phyloP scores from a whole-genome alignment of 2,329 filamentous ascomycete genomes.

The Epichloe coenophiala region DNA sequence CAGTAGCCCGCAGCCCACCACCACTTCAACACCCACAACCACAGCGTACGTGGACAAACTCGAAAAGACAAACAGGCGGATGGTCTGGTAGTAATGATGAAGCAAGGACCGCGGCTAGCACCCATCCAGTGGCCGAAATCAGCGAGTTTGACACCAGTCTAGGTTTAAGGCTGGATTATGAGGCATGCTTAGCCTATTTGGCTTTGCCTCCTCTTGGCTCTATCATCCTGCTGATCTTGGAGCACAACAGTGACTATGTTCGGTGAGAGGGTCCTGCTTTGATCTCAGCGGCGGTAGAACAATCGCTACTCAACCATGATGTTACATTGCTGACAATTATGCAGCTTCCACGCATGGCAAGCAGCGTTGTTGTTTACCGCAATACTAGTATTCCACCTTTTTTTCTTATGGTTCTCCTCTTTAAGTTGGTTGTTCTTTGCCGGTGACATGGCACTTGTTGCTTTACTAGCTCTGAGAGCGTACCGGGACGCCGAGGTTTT shows the following conservation, averaged over 20 bases:
- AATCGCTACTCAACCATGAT: neutral
- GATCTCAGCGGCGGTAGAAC: neutral
- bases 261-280: conserved; percentile 38
- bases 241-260: conserved; percentile 95
- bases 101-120: conserved; percentile 18
- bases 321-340: conserved; percentile 9
- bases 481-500: conserved; percentile 68
- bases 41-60: conserved; percentile 37
- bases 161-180: conserved; percentile 73
- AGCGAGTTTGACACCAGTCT: conserved; percentile 86
- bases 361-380: conserved; percentile 69
- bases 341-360: conserved; percentile 93
- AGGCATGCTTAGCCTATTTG: conserved; percentile 82
- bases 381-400: conserved; percentile 62
- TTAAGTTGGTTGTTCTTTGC: conserved; percentile 75
- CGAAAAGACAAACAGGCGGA: conserved; percentile 24
- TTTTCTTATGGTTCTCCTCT: conserved; percentile 74
- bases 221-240: conserved; percentile 69
- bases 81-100: conserved; percentile 9
- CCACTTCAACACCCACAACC: conserved; percentile 38
- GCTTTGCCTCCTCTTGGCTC: conserved; percentile 74
- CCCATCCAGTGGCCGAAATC: conserved; percentile 35
- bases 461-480: conserved; percentile 61
- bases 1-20: conserved; percentile 26
- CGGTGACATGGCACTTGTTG: conserved; percentile 63